Percentiles rank a stretch among this genome's conserved stretches.
These are phyloP conservation scores for Citrus maxima DNA, from an alignment of 345 rosid genomes.

Conservation along the genomic window DNA sequence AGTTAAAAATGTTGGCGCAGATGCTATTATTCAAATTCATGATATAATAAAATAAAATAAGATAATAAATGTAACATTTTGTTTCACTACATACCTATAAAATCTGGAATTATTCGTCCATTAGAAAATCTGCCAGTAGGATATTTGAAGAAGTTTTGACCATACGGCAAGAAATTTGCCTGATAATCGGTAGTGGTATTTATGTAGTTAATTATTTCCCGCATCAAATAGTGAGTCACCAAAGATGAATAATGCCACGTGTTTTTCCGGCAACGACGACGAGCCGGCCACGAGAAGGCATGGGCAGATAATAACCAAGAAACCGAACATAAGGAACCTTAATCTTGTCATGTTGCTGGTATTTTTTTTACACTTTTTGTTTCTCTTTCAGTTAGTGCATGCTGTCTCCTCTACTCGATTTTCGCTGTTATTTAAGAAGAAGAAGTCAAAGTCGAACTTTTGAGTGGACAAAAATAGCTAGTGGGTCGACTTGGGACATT, in stretches of 20 bases:
- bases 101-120: neutral
- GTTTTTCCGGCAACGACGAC: neutral
- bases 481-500: neutral
- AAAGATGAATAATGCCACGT: conserved; percentile 23
- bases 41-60: too few species aligned
- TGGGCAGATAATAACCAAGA: neutral
- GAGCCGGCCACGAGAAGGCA: neutral
- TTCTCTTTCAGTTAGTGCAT: neutral
- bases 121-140: conserved; percentile 7
- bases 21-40: too few species aligned
- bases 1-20: neutral
- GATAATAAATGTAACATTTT: neutral
- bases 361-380: too few species aligned
- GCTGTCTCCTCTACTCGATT: neutral
- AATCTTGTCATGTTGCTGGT: neutral
- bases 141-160: conserved; percentile 3
- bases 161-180: conserved; percentile 1
- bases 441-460: neutral
- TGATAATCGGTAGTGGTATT: neutral
- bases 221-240: conserved; percentile 41
- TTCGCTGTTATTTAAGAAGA: neutral
- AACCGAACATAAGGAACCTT: neutral
- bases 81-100: conserved; percentile 7
- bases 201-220: conserved; percentile 35
- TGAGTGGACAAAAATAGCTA: neutral